These are phyloP conservation scores for Penicillium paxilli DNA, from an alignment of 495 filamentous ascomycete species.

Conservation along the genomic window DNA sequence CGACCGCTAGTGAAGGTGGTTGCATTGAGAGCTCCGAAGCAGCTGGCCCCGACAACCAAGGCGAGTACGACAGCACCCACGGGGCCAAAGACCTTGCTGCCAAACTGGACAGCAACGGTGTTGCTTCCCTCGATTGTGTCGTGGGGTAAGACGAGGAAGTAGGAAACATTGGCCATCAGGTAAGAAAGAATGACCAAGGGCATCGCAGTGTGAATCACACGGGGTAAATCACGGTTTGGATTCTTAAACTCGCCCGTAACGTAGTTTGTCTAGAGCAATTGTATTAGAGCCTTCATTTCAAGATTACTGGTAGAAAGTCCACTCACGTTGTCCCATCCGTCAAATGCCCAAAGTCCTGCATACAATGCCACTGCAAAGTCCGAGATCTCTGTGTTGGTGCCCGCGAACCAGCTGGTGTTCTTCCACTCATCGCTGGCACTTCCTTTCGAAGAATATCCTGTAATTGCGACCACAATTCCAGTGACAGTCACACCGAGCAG, in stretches of 20 bases:
- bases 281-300: constrained; percentile 1
- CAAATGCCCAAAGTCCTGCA: constrained; percentile 95
- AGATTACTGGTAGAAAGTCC: neutral
- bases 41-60: constrained; percentile 83
- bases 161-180: constrained; percentile 85
- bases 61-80: constrained; percentile 82
- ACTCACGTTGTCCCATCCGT: constrained; percentile 97
- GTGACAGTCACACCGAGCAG: constrained; percentile 83
- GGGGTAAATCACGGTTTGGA: constrained; percentile 84
- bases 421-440: constrained; percentile 86
- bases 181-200: constrained; percentile 90
- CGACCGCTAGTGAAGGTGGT: constrained; percentile 92
- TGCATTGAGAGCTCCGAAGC: constrained; percentile 90
- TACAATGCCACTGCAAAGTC: constrained; percentile 92
- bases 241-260: constrained; percentile 95
- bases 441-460: constrained; percentile 75
- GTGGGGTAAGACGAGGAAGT: constrained; percentile 92
- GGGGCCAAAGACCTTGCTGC: constrained; percentile 83
- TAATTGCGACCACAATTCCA: constrained; percentile 86
- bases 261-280: constrained; percentile 75
- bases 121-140: constrained; percentile 77
- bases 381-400: constrained; percentile 73
- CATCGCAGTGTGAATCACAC: constrained; percentile 96
- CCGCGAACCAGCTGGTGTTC: constrained; percentile 81
- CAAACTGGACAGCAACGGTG: constrained; percentile 93